Evolutionary conservation across 2,329 filamentous ascomycete genomes (phyloP).

Genomic region (Clathrospora elynae): DNA sequence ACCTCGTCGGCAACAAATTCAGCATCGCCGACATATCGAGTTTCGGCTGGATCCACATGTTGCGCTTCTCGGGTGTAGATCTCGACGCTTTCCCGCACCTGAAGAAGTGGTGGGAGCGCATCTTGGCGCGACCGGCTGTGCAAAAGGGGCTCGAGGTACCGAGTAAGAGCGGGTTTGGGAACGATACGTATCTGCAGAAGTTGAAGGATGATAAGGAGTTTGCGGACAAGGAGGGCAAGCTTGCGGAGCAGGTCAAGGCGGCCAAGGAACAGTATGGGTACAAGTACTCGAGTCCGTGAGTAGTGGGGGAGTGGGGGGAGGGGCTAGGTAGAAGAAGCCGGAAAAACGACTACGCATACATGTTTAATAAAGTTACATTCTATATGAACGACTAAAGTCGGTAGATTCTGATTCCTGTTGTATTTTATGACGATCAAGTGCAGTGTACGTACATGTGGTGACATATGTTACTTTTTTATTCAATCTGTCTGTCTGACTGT

Average conservation of each 20-base stretch:
- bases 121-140: constrained; percentile 51
- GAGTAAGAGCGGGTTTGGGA: constrained; percentile 47
- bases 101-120: constrained; percentile 53
- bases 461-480: too few relatives aligned
- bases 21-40: constrained; percentile 55
- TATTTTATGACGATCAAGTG: too few relatives aligned
- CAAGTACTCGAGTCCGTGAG: constrained; percentile 48
- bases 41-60: constrained; percentile 53
- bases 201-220: constrained; percentile 56
- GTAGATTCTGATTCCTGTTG: too few relatives aligned
- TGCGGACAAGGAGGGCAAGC: constrained; percentile 52
- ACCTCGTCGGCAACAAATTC: constrained; percentile 54
- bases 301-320: too few relatives aligned
- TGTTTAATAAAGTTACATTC: too few relatives aligned
- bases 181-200: constrained; percentile 50
- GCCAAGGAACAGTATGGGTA: constrained; percentile 55
- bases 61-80: constrained; percentile 50
- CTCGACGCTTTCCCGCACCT: constrained; percentile 51
- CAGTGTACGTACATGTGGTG: too few relatives aligned
- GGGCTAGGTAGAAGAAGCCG: too few relatives aligned
- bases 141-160: constrained; percentile 49
- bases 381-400: too few relatives aligned
- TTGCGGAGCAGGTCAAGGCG: constrained; percentile 45
- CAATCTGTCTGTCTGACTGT: too few relatives aligned
- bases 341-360: too few relatives aligned